These are phyloP conservation scores for Cercis canadensis DNA, from an alignment of 306 rosid species.

Conservation along the genomic window DNA sequence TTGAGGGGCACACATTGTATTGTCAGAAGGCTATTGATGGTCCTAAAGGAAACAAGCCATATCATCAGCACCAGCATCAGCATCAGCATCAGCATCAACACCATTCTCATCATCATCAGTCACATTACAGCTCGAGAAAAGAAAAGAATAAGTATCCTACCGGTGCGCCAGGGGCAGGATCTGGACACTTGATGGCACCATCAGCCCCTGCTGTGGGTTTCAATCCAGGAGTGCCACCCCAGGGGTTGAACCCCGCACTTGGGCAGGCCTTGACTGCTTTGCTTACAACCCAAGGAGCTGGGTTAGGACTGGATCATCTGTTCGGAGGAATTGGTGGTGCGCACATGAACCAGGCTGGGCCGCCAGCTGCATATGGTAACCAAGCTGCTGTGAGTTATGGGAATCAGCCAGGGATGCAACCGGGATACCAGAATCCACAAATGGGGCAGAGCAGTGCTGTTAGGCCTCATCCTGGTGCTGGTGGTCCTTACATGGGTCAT, in stretches of 20 bases:
- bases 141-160: constrained; percentile 60
- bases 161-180: constrained; percentile 51
- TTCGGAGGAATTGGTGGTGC: constrained; percentile 70
- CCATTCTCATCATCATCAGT: constrained; percentile 44
- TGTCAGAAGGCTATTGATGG: constrained; percentile 76
- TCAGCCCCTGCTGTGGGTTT: constrained; percentile 58
- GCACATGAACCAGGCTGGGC: constrained; percentile 54
- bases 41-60: constrained; percentile 56
- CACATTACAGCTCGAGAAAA: constrained; percentile 55
- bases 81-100: constrained; percentile 30
- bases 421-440: constrained; percentile 70
- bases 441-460: constrained; percentile 65
- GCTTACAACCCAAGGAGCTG: constrained; percentile 73
- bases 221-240: constrained; percentile 54
- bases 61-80: constrained; percentile 51
- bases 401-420: constrained; percentile 67
- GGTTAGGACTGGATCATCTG: constrained; percentile 67
- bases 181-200: constrained; percentile 64
- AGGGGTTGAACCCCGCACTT: constrained; percentile 60
- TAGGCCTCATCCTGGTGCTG: constrained; percentile 74
- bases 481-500: constrained; percentile 78
- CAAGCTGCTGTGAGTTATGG: constrained; percentile 66
- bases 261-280: constrained; percentile 70
- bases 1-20: constrained; percentile 62
- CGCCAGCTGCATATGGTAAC: constrained; percentile 52